Percentiles rank a stretch among this genome's conserved stretches.
phyloP scores from a whole-genome alignment of 257 asterid genomes.

The Fraxinus pennsylvanica region DNA sequence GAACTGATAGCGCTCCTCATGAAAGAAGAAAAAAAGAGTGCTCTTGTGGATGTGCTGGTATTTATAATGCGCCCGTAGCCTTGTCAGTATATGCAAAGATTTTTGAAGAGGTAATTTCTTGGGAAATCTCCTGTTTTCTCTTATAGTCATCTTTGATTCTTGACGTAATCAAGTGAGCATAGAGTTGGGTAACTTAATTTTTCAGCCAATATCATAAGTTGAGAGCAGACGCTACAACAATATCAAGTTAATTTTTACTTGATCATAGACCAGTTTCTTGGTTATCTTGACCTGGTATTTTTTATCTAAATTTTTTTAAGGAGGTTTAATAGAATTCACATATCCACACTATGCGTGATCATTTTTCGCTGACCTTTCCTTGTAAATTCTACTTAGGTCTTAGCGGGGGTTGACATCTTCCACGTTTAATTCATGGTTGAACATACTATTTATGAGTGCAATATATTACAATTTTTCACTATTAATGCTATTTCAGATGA shows the following conservation, averaged over 20 bases:
- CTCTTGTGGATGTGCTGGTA: slow-evolving; percentile 91
- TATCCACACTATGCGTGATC: not conserved
- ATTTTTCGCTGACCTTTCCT: no score
- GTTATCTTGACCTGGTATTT: not conserved
- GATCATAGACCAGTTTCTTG: not conserved
- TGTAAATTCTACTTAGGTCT: no score
- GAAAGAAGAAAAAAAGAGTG: slow-evolving; percentile 71
- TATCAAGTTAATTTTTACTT: not conserved
- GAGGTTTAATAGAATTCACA: not conserved
- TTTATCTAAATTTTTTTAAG: not conserved
- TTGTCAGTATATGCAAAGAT: slow-evolving; percentile 88
- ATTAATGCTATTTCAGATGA: not conserved
- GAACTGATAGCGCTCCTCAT: slow-evolving; percentile 96
- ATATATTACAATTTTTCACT: not conserved
- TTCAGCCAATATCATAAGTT: not conserved
- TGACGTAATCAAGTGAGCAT: not conserved
- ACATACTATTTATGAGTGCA: not conserved
- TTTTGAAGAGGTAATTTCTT: slow-evolving; percentile 70
- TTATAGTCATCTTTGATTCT: not conserved
- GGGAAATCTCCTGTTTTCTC: not conserved
- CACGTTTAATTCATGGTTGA: not conserved
- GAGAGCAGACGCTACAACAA: not conserved
- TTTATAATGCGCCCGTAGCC: slow-evolving; percentile 89
- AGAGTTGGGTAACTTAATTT: not conserved
- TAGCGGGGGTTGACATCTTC: not conserved